phyloP scores from a whole-genome alignment of 345 rosid species.

The Euphorbia pulcherrima region DNA sequence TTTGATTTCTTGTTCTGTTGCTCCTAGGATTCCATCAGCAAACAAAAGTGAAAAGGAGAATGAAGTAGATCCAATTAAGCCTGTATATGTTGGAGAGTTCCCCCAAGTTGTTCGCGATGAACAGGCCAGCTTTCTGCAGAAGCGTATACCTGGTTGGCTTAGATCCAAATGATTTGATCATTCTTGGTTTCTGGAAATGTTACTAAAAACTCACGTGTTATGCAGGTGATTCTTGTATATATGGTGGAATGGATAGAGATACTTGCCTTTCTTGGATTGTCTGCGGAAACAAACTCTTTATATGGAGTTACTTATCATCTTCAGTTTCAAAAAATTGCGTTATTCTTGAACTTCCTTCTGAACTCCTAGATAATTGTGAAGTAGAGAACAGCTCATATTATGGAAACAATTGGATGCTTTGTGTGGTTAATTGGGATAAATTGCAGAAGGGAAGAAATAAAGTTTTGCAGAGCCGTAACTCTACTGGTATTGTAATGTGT shows the following conservation, averaged over 20 bases:
- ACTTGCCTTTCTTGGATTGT: constrained; percentile 78
- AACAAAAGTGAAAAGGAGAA: constrained; percentile 43
- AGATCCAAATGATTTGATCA: background rate
- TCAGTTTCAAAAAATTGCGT: constrained; percentile 46
- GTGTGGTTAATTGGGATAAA: constrained; percentile 63
- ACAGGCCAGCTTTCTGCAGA: constrained; percentile 42
- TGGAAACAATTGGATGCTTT: constrained; percentile 54
- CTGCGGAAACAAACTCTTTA: constrained; percentile 55
- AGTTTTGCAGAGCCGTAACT: constrained; percentile 30
- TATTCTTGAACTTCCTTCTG: constrained; percentile 59
- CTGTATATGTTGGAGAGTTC: constrained; percentile 85
- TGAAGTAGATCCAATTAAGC: constrained; percentile 57
- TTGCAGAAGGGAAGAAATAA: constrained; percentile 30
- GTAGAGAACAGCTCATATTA: constrained; percentile 25
- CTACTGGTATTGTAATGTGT: constrained; percentile 61
- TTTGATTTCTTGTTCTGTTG: constrained; percentile 11
- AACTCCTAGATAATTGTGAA: constrained; percentile 30
- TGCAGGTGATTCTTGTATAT: constrained; percentile 49
- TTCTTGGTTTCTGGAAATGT: constrained; percentile 3
- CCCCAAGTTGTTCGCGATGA: constrained; percentile 76
- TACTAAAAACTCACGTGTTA: constrained; percentile 18
- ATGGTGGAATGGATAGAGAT: constrained; percentile 79
- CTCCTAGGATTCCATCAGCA: constrained; percentile 47
- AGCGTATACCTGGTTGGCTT: constrained; percentile 54
- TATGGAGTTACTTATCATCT: constrained; percentile 68